Conservation (phyloP, 176 grass and related monocot species). For the Poa annua region DNA sequence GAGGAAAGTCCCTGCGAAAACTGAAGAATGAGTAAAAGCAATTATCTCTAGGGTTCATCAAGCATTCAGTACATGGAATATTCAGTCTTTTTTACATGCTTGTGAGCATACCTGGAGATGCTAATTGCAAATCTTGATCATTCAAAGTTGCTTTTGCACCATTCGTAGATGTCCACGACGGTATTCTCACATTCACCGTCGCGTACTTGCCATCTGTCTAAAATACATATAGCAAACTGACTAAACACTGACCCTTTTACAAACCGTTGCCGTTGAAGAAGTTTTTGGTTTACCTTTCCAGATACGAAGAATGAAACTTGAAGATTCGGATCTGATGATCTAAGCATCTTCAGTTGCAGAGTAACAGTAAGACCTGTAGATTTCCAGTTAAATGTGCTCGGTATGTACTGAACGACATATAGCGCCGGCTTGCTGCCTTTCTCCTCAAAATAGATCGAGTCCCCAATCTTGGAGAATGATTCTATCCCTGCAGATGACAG, state of each 20-base stretch:
- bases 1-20: constrained; percentile 67
- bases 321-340: constrained; percentile 65
- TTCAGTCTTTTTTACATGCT: not conserved
- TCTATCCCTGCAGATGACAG: constrained; percentile 62
- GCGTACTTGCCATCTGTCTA: constrained; percentile 59
- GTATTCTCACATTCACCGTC: constrained; percentile 68
- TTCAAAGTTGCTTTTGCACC: constrained; percentile 66
- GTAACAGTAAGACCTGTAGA: constrained; percentile 57
- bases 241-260: constrained; percentile 6
- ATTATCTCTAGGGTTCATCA: not conserved
- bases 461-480: constrained; percentile 89
- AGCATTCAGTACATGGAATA: not conserved
- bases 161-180: constrained; percentile 74
- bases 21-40: not conserved
- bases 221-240: constrained; percentile 1
- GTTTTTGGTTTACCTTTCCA: constrained; percentile 46
- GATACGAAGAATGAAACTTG: constrained; percentile 62
- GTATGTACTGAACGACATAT: constrained; percentile 80
- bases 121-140: constrained; percentile 53
- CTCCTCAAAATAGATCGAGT: constrained; percentile 93
- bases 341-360: constrained; percentile 56
- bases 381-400: constrained; percentile 85
- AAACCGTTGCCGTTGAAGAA: not conserved
- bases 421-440: constrained; percentile 57
- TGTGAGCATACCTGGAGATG: constrained; percentile 61